Conservation (phyloP, 495 filamentous ascomycete genomes). For the Trichodelitschia bisporula region DNA sequence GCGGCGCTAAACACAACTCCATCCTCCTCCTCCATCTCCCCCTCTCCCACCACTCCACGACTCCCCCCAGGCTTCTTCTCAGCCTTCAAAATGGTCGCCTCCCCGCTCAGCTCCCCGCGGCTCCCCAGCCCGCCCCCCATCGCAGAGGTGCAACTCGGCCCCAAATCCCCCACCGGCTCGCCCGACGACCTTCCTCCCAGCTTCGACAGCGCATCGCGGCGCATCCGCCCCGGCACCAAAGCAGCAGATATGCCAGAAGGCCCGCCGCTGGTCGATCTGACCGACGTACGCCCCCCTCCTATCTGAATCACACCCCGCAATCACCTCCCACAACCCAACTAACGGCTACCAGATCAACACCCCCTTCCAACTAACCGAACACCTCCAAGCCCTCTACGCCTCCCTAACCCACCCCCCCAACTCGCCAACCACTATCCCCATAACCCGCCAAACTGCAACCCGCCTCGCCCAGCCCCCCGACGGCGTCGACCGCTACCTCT, state of each 20-base stretch:
- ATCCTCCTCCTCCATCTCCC: too few relatives aligned
- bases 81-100: too few relatives aligned
- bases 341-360: conserved; percentile 48
- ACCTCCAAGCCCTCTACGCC: conserved; percentile 76
- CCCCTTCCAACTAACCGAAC: conserved; percentile 94
- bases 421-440: conserved; percentile 28
- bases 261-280: conserved; percentile 62
- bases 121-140: conserved; percentile 75
- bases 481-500: conserved; percentile 58
- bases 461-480: conserved; percentile 56
- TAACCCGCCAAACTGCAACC: conserved; percentile 46
- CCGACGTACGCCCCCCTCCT: conserved; percentile 46
- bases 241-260: conserved; percentile 76
- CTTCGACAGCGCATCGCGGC: conserved; percentile 45
- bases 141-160: conserved; percentile 72
- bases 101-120: conserved; percentile 58
- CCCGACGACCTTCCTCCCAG: too few relatives aligned
- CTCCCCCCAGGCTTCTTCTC: too few relatives aligned
- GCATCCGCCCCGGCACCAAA: conserved; percentile 82
- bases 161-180: conserved; percentile 49
- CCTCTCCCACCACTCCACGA: too few relatives aligned
- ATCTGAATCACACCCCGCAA: too few relatives aligned
- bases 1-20: background rate
- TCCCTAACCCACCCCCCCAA: conserved; percentile 41
- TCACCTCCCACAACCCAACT: conserved; percentile 7